Evolutionary conservation across 148 eudicot genomes (phyloP), one percentile per base, ranked within the genome.

Genomic region (Cornus suecica): DNA sequence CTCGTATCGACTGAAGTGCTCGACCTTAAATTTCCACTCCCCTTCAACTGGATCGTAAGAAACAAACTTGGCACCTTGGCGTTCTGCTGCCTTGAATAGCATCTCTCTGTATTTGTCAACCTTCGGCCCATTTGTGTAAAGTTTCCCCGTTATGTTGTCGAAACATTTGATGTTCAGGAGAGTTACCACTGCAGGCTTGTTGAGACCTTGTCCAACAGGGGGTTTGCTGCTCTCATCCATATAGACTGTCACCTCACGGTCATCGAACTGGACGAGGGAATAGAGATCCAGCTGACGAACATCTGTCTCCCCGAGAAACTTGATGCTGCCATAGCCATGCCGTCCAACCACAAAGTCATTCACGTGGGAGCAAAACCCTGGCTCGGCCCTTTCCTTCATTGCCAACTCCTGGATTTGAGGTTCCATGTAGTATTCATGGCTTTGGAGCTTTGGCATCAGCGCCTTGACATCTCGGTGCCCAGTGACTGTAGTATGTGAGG

Each of bases 291-390:
- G 91, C 61, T 78, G 66, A 48, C 86, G 63, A 8, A 90, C 81
- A 77, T 88, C 90, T 51, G 88, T 89, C 79, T 88, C 92, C 18
- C 90, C 92, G 42, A 82, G 52, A 68, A 91, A 91, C 84, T 85
- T 89, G 63, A 93, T 83, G 78, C 77, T 78, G 14, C 98, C 96
- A 82, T 79, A 89, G n/a, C 90, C 92, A 20, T 71, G 77, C 29
- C 91, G 78, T 13, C 98, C 95, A 27, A 93, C 82, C 77, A 89
- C 88, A 74, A 93, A 91, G 77, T 86, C 86, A 74, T 91, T 84
- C 60, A 93, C 93, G n/a, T 30, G 88, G 71, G 74, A 45, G 82
- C 88, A 86, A 73, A 65, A 89, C 45, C 93, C 92, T 16, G 93
- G 87, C 65, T 85, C 79, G 4, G 58, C 61, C 73, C 64, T 84